Evolutionary conservation across 2,329 filamentous ascomycete genomes (phyloP), one percentile per base, ranked within the genome.

Genomic region (Dactylellina leptospora): DNA sequence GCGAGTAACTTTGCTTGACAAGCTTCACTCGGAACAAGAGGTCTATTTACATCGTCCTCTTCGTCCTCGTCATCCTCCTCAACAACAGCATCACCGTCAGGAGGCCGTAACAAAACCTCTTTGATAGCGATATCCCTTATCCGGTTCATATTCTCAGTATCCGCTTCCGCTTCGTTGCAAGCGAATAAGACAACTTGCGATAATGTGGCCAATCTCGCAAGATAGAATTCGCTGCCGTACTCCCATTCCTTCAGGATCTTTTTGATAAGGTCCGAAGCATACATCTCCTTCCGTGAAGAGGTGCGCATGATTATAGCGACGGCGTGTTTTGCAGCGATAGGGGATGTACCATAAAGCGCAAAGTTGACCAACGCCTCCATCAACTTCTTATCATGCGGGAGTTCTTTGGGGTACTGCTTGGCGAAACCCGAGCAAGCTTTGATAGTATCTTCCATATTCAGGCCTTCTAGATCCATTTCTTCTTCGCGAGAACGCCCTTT

Each of bases 381-480:
- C 76, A 97, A 93, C 75, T 90, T 90, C 62, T 89, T 87, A 73
- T 96, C 90, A 69, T 87, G 86, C 0, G 91, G 90, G 58, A 99
- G 86, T 71, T 97, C 93, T 9, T 88, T 84, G 0, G 93, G 88
- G 75, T 96, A 93, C 76, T 89, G 92, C 77, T 89, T 89, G 0
- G 93, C 91, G 79, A 96, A 99, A 1, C 90, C 92, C 8, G 93
- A 90, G 78, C 95, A 97, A 1, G 96, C 93, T 79, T 96, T 97
- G 68, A 99, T 83, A 1, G 93, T 93, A 77, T 97, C 91, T 10
- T 95, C 91, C n/a, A 91, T 88, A 2, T 86, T 84, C 18, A 66
- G 36, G 11, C 61, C 54, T 28, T 68, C 63, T 0, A 86, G 80
- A 58, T 93, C 90, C 73, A 93, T 93, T 11, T 72, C 51, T 20